Percentiles rank a stretch among this genome's conserved stretches.
Conservation (phyloP, 805 yeast species). For the Zygoascus tannicola region DNA sequence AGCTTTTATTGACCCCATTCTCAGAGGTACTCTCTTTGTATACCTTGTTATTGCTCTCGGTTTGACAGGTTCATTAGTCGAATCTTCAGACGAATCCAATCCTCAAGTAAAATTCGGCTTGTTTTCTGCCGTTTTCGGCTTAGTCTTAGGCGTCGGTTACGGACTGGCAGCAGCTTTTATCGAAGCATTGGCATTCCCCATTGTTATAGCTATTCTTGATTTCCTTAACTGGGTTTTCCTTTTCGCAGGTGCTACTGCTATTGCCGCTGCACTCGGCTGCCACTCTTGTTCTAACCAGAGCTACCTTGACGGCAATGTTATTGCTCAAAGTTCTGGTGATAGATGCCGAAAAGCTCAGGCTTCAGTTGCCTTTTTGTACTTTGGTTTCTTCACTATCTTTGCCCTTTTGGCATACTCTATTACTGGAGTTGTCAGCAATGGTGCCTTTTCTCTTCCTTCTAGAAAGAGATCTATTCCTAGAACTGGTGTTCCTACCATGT, state of each 20-base stretch:
- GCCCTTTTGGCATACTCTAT: slow-evolving; percentile 48
- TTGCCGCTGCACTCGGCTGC: slow-evolving; percentile 80
- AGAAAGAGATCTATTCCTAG: slow-evolving; percentile 40
- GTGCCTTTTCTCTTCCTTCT: slow-evolving; percentile 46
- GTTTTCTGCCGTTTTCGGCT: slow-evolving; percentile 80
- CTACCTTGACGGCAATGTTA: slow-evolving; percentile 57
- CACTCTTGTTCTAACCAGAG: slow-evolving; percentile 72
- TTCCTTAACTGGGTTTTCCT: slow-evolving; percentile 85
- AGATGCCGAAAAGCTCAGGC: slow-evolving; percentile 97
- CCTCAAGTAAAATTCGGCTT: slow-evolving; percentile 85
- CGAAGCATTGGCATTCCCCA: slow-evolving; percentile 79
- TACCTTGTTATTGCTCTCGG: slow-evolving; percentile 76
- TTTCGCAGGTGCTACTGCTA: slow-evolving; percentile 87
- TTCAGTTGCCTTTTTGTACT: slow-evolving; percentile 71
- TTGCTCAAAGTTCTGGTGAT: slow-evolving; percentile 65
- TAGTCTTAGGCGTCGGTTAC: slow-evolving; percentile 71
- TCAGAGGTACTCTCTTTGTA: slow-evolving; percentile 67
- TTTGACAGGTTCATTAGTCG: slow-evolving; percentile 72
- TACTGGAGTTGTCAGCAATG: slow-evolving; percentile 43
- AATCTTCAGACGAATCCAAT: slow-evolving; percentile 39
- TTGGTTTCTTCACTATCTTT: slow-evolving; percentile 67
- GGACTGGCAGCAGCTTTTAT: slow-evolving; percentile 71
- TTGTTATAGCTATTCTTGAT: slow-evolving; percentile 65
- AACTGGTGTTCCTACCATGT: slow-evolving; percentile 83
- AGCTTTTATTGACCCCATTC: slow-evolving; percentile 51